These are phyloP conservation scores for Fusarium sacchari DNA, from an alignment of 2,329 filamentous ascomycete genomes.

Conservation along the genomic window DNA sequence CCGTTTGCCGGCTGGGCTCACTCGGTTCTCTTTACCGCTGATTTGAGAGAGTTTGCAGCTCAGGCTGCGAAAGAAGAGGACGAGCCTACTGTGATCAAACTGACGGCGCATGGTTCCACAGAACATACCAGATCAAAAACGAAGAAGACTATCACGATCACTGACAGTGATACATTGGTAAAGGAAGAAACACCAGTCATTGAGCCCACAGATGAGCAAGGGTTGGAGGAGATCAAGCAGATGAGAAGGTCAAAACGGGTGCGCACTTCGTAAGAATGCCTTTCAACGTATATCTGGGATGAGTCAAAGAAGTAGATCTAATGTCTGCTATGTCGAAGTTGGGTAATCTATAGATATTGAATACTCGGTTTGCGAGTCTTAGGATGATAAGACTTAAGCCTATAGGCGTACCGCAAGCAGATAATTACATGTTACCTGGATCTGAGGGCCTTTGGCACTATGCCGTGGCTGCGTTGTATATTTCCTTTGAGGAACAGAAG, in stretches of 20 bases:
- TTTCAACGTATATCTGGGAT: neutral
- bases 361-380: neutral
- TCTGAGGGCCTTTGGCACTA: neutral
- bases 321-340: neutral
- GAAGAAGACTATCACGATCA: constrained; percentile 36
- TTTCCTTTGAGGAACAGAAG: neutral
- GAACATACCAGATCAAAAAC: constrained; percentile 38
- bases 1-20: constrained; percentile 97
- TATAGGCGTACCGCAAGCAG: neutral
- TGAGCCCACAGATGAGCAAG: constrained; percentile 24
- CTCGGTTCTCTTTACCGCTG: constrained; percentile 94
- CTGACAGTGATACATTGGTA: constrained; percentile 25
- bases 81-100: constrained; percentile 17
- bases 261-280: constrained; percentile 30
- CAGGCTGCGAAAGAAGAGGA: constrained; percentile 50
- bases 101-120: constrained; percentile 13
- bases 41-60: constrained; percentile 85
- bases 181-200: constrained; percentile 27
- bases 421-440: neutral
- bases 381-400: neutral
- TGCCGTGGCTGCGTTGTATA: neutral
- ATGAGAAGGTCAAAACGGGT: constrained; percentile 44
- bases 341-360: neutral
- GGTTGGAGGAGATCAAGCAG: constrained; percentile 13
- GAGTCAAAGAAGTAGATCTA: neutral